Evolutionary conservation across 1,139 yeast species (phyloP).

Genomic region (Suhomyces kunorum): DNA sequence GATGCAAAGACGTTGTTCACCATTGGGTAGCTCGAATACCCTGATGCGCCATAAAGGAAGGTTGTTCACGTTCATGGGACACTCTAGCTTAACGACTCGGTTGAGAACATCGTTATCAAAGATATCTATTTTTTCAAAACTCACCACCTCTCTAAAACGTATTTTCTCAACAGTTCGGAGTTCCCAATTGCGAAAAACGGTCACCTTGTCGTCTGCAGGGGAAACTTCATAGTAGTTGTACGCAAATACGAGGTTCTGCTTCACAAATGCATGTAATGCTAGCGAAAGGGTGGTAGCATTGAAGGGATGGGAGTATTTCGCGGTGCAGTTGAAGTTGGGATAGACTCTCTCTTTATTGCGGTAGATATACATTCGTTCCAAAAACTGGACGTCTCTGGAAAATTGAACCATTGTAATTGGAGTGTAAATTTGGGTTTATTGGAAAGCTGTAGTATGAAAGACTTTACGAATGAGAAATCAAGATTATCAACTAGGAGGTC

Average conservation of each 20-base stretch:
- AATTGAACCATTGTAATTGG: neutral
- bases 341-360: slow-evolving; percentile 26
- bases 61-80: slow-evolving; percentile 18
- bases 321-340: slow-evolving; percentile 33
- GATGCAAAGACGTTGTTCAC: slow-evolving; percentile 13
- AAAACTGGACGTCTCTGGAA: slow-evolving; percentile 3
- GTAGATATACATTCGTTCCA: slow-evolving; percentile 26
- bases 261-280: slow-evolving; percentile 26
- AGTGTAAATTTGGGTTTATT: too few relatives aligned
- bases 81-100: slow-evolving; percentile 19
- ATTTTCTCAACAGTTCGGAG: slow-evolving; percentile 24
- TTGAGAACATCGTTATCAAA: slow-evolving; percentile 21
- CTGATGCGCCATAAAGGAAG: slow-evolving; percentile 35
- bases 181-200: slow-evolving; percentile 21
- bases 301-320: slow-evolving; percentile 23
- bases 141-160: slow-evolving; percentile 30
- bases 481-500: too few relatives aligned
- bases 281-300: slow-evolving; percentile 24
- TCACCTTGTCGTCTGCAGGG: slow-evolving; percentile 14
- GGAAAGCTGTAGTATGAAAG: too few relatives aligned
- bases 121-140: slow-evolving; percentile 15
- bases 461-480: too few relatives aligned
- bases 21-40: slow-evolving; percentile 15
- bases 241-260: slow-evolving; percentile 25
- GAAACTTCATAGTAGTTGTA: slow-evolving; percentile 21